Evolutionary conservation across 2,329 filamentous ascomycete species (phyloP), one percentile per base, ranked within the genome.

Genomic region (Pseudonectria foliicola): DNA sequence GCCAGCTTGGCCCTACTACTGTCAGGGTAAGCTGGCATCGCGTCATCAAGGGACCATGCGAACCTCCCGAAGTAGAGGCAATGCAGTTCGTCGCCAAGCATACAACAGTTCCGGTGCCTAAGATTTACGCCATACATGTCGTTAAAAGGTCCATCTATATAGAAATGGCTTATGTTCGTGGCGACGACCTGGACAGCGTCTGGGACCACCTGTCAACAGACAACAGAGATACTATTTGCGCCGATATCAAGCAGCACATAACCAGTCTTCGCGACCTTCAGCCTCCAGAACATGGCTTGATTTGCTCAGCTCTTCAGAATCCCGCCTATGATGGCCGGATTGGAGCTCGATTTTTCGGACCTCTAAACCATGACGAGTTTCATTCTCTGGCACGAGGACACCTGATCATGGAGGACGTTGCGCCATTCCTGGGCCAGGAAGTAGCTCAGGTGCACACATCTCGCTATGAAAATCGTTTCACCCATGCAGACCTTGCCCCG

Each of bases 1-100:
- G 25, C 7, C 38, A 44, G n/a, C 38, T 45, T 13, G 42, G 30
- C 12, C 36, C 34, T 14, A 26, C 11, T 7, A 35, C 35, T 10
- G 16, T 42, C 1, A 46, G 53, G 42, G 48, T 55, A 1, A 56
- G 54, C 42, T 46, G 42, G 48, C 42, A 52, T 32, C 48, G 53
- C 25, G 23, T 57, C 32, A 52, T 56, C 39, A 56, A 55, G 35
- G 52, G 53, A 37, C 54, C 53, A 44, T 53, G 50, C 34, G 35
- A 43, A 13, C 53, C 50, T 5, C 33, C 48, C 2, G 53, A 57
- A 39, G 38, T 56, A 4, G 53, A 56, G 33, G 54, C 52, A 10
- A 50, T 57, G 48, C 46, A 49, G 32, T 59, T 56, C 31, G 36
- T 58, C 34, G 45, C 51, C 25, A 23, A 29, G 29, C 40, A 56